Percentiles rank a stretch among this genome's conserved stretches.
These are phyloP conservation scores for Fusarium illudens DNA, from an alignment of 2,329 filamentous ascomycete genomes.

Conservation along the genomic window DNA sequence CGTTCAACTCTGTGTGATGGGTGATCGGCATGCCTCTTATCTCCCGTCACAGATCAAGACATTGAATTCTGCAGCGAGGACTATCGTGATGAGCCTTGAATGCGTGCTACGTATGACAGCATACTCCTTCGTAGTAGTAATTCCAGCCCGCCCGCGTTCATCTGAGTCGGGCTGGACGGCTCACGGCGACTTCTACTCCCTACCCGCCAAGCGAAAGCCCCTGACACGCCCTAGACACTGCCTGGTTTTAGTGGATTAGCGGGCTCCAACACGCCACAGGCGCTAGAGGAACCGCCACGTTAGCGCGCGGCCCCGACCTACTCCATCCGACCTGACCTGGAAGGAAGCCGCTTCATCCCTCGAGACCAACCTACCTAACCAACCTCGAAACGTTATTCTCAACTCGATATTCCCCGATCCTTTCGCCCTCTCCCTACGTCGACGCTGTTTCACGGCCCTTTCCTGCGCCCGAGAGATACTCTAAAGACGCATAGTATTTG, in stretches of 20 bases:
- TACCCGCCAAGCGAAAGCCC: background rate
- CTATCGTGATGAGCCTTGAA: background rate
- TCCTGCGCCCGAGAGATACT: background rate
- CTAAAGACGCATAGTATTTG: background rate
- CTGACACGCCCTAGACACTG: conserved; percentile 2
- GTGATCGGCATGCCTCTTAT: background rate
- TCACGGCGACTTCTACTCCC: conserved; percentile 1
- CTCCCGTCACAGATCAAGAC: background rate
- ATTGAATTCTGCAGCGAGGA: background rate
- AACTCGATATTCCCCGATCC: conserved; percentile 15
- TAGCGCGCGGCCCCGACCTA: conserved; percentile 24
- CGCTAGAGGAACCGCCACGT: conserved; percentile 38
- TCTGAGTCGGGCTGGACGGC: background rate
- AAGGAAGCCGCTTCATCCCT: conserved; percentile 24
- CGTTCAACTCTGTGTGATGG: background rate
- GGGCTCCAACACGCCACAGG: conserved; percentile 31
- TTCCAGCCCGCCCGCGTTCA: background rate
- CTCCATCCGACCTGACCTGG: background rate
- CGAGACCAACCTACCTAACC: conserved; percentile 13
- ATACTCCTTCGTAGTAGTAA: background rate
- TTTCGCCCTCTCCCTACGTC: conserved; percentile 1
- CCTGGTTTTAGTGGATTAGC: conserved; percentile 29
- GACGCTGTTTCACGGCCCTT: background rate
- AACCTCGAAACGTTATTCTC: conserved; percentile 26
- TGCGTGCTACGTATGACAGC: background rate